Base-by-base conservation (phyloP, 805 yeast genomes). In the Candida tallmaniae region DNA sequence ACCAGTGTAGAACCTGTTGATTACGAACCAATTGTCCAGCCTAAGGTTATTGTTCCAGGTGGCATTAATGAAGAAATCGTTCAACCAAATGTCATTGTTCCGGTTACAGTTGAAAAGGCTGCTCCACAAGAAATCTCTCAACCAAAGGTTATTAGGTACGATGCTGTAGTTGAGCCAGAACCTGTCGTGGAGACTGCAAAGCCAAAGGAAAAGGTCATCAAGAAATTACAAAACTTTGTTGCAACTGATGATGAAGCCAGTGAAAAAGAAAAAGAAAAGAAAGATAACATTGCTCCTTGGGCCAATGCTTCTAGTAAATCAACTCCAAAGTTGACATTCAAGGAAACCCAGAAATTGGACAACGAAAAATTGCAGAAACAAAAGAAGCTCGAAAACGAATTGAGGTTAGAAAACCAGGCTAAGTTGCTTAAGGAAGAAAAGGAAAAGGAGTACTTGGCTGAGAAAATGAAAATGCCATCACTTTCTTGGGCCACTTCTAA, bases 251-350 rank as follows among this genome's bases (percentile, higher is more conserved):
- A 14, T 26, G 34, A 15, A 40, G 42, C 9, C 12, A 27, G 47
- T 41, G 15, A 47, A 39, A 20, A 28, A 16, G 34, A 28, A 16
- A 13, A 31, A 20, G 17, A 32, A 34, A n/a, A n/a, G n/a, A n/a
- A n/a, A n/a, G 46, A 38, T 14, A 42, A 42, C 29, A 50, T 65
- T 20, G 80, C 80, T 4, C 80, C 81, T 28, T 76, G 80, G 80
- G 80, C 80, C n/a, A 40, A 50, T 1, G 47, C 52, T 15, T 17
- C 41, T 48, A 35, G 39, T 5, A 26, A 14, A 24, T 28, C 36
- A 13, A 27, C 39, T 10, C 76, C 77, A 9, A 50, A 58, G n/a
- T 38, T 73, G 34, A 58, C 79, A 0, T 58, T 76, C 46, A 65
- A 67, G 34, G 74, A 76, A 51, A 73, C 75, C 36, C 80, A 74